A percentile compares a stretch with the other conserved stretches of the same genome.
phyloP scores from a whole-genome alignment of 805 yeast genomes.

The Wickerhamomyces alni region DNA sequence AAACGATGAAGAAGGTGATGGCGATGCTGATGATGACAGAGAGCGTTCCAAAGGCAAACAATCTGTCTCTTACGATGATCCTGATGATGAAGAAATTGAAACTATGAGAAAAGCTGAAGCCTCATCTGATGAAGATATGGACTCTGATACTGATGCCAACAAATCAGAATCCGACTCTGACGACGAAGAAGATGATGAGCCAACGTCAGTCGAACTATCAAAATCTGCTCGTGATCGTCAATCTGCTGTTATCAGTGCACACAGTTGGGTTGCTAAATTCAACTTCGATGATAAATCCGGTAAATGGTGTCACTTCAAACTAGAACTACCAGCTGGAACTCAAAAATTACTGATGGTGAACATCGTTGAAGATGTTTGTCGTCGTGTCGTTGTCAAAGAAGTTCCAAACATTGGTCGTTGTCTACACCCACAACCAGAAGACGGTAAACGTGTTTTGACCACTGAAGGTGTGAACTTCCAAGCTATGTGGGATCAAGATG shows the following conservation, averaged over 20 bases:
- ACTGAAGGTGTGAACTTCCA: conserved; percentile 98
- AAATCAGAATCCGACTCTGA: conserved; percentile 36
- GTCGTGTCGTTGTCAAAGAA: conserved; percentile 87
- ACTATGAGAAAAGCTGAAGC: conserved; percentile 81
- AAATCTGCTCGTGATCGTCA: conserved; percentile 79
- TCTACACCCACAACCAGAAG: conserved; percentile 69
- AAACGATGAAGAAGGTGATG: conserved; percentile 45
- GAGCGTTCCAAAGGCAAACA: conserved; percentile 64
- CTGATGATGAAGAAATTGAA: conserved; percentile 92
- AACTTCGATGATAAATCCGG: conserved; percentile 87
- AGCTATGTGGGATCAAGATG: conserved; percentile 98
- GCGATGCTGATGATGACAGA: conserved; percentile 58
- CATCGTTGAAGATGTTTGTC: conserved; percentile 87
- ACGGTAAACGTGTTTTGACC: conserved; percentile 69
- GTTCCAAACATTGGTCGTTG: conserved; percentile 90
- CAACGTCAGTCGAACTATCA: conserved; percentile 31
- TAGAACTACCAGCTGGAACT: conserved; percentile 78
- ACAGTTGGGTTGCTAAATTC: conserved; percentile 69
- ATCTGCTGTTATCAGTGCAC: conserved; percentile 68
- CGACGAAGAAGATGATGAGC: conserved; percentile 26
- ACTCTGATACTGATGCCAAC: conserved; percentile 36
- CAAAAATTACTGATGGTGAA: conserved; percentile 96
- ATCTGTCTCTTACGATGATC: conserved; percentile 88
- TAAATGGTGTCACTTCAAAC: conserved; percentile 86
- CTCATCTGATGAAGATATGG: conserved; percentile 61